A percentile compares a stretch with the other conserved stretches of the same genome.
These are phyloP conservation scores for Penicillium capsulatum DNA, from an alignment of 2,329 filamentous ascomycete genomes.

Conservation along the genomic window DNA sequence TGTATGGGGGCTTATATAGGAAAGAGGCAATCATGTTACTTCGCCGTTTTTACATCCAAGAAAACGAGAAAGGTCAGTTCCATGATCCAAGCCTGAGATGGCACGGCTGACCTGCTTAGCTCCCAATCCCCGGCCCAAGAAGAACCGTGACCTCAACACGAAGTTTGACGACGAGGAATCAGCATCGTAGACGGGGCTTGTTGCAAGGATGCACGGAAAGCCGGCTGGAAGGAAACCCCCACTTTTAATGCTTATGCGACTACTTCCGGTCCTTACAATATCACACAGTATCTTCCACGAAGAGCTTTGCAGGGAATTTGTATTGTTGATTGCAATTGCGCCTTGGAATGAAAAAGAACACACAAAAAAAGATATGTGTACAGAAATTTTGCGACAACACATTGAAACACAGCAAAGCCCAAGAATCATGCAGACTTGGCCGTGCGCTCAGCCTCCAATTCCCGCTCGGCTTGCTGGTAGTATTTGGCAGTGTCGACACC, in stretches of 20 bases:
- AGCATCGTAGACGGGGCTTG: not conserved
- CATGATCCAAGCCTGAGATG: not conserved
- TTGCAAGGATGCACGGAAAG: too few species aligned
- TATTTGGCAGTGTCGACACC: conserved; percentile 98
- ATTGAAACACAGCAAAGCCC: conserved; percentile 7
- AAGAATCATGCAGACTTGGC: conserved; percentile 27
- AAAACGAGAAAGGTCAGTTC: conserved; percentile 78
- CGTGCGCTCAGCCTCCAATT: conserved; percentile 73
- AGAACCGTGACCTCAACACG: conserved; percentile 60
- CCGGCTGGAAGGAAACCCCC: too few species aligned
- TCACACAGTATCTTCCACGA: not conserved
- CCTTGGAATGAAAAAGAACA: conserved; percentile 18
- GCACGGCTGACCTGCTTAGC: conserved; percentile 39
- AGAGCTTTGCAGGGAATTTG: conserved; percentile 9
- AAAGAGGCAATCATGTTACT: conserved; percentile 92
- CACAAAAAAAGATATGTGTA: conserved; percentile 26
- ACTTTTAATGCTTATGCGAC: not conserved
- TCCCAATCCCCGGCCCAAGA: conserved; percentile 61
- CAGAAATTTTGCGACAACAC: conserved; percentile 21
- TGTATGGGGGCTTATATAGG: conserved; percentile 80
- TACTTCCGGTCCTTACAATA: too few species aligned
- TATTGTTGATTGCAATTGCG: conserved; percentile 23
- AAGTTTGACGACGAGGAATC: conserved; percentile 42
- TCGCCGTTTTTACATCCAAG: conserved; percentile 93
- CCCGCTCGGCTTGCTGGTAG: conserved; percentile 89